Evolutionary conservation across 345 rosid species (phyloP), one percentile per base, ranked within the genome.

Genomic region (Sonneratia caseolaris): DNA sequence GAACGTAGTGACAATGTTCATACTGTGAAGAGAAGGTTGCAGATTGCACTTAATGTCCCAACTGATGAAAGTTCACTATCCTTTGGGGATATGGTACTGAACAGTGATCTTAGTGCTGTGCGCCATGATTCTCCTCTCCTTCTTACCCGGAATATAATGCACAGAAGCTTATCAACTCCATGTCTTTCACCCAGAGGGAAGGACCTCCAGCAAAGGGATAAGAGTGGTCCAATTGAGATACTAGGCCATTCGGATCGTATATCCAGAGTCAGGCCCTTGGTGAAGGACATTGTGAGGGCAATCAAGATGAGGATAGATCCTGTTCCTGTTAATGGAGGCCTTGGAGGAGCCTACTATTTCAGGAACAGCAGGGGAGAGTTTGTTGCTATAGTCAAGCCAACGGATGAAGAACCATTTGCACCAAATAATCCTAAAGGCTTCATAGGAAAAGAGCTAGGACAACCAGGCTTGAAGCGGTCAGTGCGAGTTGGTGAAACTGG

Each of bases 381-480:
- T 71, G 86, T 95, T 69, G 99, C 97, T 0, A 95, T 95, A 72
- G 98, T 92, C 65, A 95, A 95, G 78, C 99, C 99, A 11, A 90
- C 99, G 0, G 99, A 95, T 76, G 99, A 95, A 82, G 99, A 95
- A 75, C 99, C 99, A 7, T 95, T 95, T 83, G 99, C 99, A 27
- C 99, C 98, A 7, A 95, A 95, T 81, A 95, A 95, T 68, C 99
- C 98, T 0, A 95, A 95, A 79, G 99, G 98, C 64, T 95, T 95
- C 81, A 88, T 92, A 14, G 99, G 99, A 56, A 95, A 95, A 80
- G 92, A 98, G 10, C 91, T 95, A 27, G 99, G 99, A 65, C 97
- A 92, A 56, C 98, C 97, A 0, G 99, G 99, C 16, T 79, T 95
- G 68, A 95, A 95, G 79, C 91, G 92, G 36, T 95, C 99, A 0